A percentile compares a stretch with the other conserved stretches of the same genome.
These are phyloP conservation scores for Sarocladiaceae sp. DNA, from an alignment of 2,329 filamentous ascomycete genomes.

Conservation along the genomic window DNA sequence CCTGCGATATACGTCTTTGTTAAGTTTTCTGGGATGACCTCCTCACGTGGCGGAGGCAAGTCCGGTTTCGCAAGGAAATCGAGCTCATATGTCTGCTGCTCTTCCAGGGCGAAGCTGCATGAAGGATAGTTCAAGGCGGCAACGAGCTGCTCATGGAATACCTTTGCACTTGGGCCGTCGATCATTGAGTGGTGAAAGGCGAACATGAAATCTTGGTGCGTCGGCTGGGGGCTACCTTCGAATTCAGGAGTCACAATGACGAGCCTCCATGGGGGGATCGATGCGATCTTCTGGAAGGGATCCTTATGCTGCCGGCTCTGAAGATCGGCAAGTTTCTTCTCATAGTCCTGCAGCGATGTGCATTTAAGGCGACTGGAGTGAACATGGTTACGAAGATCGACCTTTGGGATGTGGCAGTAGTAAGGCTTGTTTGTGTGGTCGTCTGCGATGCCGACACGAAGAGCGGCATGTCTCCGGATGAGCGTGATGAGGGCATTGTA, in stretches of 20 bases:
- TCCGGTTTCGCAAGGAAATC: constrained; percentile 21
- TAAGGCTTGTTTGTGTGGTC: constrained; percentile 31
- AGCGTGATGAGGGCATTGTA: constrained; percentile 33
- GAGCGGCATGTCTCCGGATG: constrained; percentile 36
- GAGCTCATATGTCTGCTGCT: constrained; percentile 19
- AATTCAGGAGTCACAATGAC: constrained; percentile 25
- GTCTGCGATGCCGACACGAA: constrained; percentile 41
- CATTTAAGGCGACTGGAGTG: constrained; percentile 24
- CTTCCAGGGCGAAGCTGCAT: constrained; percentile 6
- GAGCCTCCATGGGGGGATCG: constrained; percentile 41
- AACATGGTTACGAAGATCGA: constrained; percentile 39
- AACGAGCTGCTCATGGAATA: constrained; percentile 44
- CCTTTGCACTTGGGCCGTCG: constrained; percentile 42
- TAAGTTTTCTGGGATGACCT: constrained; percentile 31
- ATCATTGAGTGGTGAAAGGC: constrained; percentile 46
- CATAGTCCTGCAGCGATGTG: constrained; percentile 19
- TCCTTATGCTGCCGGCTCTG: constrained; percentile 34
- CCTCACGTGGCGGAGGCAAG: constrained; percentile 34
- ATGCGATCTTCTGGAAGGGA: constrained; percentile 32
- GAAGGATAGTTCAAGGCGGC: constrained; percentile 25
- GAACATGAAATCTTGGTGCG: constrained; percentile 37
- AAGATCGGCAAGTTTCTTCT: constrained; percentile 23
- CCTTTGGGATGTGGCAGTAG: constrained; percentile 35
- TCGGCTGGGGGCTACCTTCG: constrained; percentile 7
- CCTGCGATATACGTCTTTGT: constrained; percentile 34